phyloP scores from a whole-genome alignment of 2,329 filamentous ascomycete species.

The Colletotrichum filicis region DNA sequence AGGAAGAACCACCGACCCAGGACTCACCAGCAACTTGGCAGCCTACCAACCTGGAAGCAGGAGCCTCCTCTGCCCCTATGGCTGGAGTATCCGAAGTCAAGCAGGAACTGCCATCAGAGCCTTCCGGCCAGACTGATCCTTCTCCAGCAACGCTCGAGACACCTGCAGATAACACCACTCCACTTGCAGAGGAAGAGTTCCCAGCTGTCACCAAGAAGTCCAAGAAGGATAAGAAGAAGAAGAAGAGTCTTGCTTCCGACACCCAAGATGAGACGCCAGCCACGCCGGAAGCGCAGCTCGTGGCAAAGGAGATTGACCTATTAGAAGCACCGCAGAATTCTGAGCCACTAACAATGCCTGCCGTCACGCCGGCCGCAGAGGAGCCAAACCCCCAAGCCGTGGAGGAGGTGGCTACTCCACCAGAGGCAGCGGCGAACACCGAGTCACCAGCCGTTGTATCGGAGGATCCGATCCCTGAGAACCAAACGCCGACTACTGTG shows the following conservation, averaged over 20 bases:
- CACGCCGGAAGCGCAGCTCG: neutral
- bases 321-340: neutral
- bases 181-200: slow-evolving; percentile 37
- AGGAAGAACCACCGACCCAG: neutral
- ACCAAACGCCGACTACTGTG: neutral
- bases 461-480: neutral
- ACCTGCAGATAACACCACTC: slow-evolving; percentile 33
- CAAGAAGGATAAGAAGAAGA: slow-evolving; percentile 47
- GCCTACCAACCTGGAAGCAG: neutral
- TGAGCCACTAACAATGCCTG: neutral
- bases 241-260: slow-evolving; percentile 29
- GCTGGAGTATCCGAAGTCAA: neutral
- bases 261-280: neutral
- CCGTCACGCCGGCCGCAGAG: neutral
- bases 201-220: slow-evolving; percentile 40
- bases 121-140: neutral
- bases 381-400: neutral
- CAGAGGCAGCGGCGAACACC: neutral
- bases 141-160: slow-evolving; percentile 8
- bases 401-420: neutral
- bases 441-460: neutral
- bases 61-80: neutral
- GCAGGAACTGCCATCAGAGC: neutral
- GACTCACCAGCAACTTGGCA: neutral
- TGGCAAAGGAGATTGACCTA: neutral